Evolutionary conservation across 352 stramenopile species (phyloP).

Genomic region (Plasmopara viticola): DNA sequence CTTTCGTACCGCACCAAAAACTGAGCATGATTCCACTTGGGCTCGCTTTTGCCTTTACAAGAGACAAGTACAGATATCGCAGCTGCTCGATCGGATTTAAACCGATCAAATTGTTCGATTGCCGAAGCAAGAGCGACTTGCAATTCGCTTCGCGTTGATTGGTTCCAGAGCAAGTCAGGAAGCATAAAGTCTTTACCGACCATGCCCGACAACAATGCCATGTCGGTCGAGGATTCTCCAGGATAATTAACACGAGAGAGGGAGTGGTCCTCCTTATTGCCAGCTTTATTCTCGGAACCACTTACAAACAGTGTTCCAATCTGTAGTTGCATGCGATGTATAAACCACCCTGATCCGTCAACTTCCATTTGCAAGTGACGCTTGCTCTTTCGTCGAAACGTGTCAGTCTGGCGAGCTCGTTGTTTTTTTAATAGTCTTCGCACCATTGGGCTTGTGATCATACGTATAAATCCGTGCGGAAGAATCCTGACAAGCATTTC

Average conservation of each 20-base stretch:
- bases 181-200: conserved; percentile 68
- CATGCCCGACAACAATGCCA: conserved; percentile 58
- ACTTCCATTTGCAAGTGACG: conserved; percentile 16
- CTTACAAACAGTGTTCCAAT: conserved; percentile 40
- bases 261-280: conserved; percentile 42
- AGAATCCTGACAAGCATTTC: conserved; percentile 60
- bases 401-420: conserved; percentile 31
- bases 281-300: conserved; percentile 15
- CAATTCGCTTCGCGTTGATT: conserved; percentile 46
- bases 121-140: conserved; percentile 36
- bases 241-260: conserved; percentile 50
- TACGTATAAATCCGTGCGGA: conserved; percentile 68
- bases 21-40: conserved; percentile 65
- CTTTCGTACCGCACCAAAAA: conserved; percentile 62
- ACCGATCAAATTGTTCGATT: conserved; percentile 46
- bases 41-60: conserved; percentile 15
- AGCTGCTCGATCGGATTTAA: conserved; percentile 29
- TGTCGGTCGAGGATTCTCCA: conserved; percentile 62
- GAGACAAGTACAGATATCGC: conserved; percentile 19
- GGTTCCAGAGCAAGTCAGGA: conserved; percentile 78
- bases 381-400: conserved; percentile 22
- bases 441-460: conserved; percentile 53
- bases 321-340: conserved; percentile 60
- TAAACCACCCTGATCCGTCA: conserved; percentile 53
- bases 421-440: conserved; percentile 62